Base-by-base conservation (phyloP, 2,329 filamentous ascomycete genomes). In the Colletotrichum tamarilloi region DNA sequence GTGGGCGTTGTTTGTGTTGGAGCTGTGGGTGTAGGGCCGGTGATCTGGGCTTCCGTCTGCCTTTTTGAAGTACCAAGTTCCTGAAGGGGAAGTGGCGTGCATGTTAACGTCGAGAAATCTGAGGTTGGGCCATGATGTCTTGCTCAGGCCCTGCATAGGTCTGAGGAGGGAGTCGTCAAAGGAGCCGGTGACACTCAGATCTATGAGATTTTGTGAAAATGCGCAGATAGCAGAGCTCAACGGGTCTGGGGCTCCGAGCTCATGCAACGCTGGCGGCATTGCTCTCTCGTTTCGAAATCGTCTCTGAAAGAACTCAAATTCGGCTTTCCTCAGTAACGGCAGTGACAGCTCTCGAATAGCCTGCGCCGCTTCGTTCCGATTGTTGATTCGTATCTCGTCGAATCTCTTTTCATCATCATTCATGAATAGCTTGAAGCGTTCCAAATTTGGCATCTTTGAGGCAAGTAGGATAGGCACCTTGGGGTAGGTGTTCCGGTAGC, bases 361-460 rank as follows among this genome's bases (percentile, higher is more conserved):
- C 22, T 63, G 26, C 8, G 60, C 60, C 14, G 28, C 42, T 35
- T 63, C 60, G 1, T 35, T 53, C 2, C 60, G 42, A 6, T 63
- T 46, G 19, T 26, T 28, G 7, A 53, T 30, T 12, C 60, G 42
- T 3, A 63, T 52, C 2, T 63, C 42, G 11, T 28, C 19, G 16
- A 63, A 63, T 19, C 60, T 28, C 6, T 63, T 63, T n/a, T 63
- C 60, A 12, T 53, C 60, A 3, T 63, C 60, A 19, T 63, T 42
- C 42, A 63, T 63, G 11, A 28, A 52, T n/a, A 63, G 42, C 24
- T 53, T 53, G 6, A 63, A 9, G 8, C 26, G 52, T 30, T 53
- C 28, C 19, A 63, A 42, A 30, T 24, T 63, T 3, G 60, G 60
- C 42, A 63, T 63, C 60, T 63, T 63, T 42, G 60, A 63, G 6